Percentiles rank a stretch among this genome's conserved stretches.
Evolutionary conservation across 371 early-diverging fungal genomes (phyloP).

Genomic region (Zychaea mexicana): DNA sequence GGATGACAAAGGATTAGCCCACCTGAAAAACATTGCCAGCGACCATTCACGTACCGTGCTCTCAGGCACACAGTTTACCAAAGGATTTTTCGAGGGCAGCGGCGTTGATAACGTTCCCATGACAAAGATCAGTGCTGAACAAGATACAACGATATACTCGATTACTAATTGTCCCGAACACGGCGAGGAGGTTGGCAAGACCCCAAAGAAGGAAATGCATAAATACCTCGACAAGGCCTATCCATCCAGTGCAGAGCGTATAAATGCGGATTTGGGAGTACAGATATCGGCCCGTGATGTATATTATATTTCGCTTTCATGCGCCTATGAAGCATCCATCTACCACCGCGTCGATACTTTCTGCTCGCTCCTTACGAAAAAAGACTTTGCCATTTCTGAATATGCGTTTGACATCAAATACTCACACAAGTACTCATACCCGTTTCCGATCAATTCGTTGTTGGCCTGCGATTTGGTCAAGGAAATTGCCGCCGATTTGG

Average conservation of each 20-base stretch:
- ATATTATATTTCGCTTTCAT: slow-evolving; percentile 25
- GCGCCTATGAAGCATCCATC: slow-evolving; percentile 34
- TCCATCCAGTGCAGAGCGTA: slow-evolving; percentile 20
- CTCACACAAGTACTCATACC: slow-evolving; percentile 40
- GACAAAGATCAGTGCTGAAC: neutral
- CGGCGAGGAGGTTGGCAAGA: slow-evolving; percentile 12
- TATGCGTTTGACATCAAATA: slow-evolving; percentile 37
- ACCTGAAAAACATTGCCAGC: slow-evolving; percentile 9
- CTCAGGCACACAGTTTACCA: slow-evolving; percentile 3
- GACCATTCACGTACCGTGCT: slow-evolving; percentile 2
- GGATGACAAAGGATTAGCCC: neutral
- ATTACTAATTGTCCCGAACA: slow-evolving; percentile 20
- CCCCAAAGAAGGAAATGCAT: slow-evolving; percentile 10
- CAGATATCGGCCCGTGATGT: slow-evolving; percentile 18
- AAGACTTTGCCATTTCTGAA: slow-evolving; percentile 33
- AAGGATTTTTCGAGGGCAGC: slow-evolving; percentile 3
- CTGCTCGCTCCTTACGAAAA: slow-evolving; percentile 28
- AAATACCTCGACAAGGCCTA: slow-evolving; percentile 2
- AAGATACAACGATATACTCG: slow-evolving; percentile 24
- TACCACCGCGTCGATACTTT: slow-evolving; percentile 23
- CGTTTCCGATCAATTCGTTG: neutral
- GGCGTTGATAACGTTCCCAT: neutral
- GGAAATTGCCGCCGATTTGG: slow-evolving; percentile 23
- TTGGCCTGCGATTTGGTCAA: slow-evolving; percentile 35
- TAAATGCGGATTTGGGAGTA: slow-evolving; percentile 19